These are phyloP conservation scores for Aureobasidium sp. DNA, from an alignment of 2,329 filamentous ascomycete species.

Conservation along the genomic window DNA sequence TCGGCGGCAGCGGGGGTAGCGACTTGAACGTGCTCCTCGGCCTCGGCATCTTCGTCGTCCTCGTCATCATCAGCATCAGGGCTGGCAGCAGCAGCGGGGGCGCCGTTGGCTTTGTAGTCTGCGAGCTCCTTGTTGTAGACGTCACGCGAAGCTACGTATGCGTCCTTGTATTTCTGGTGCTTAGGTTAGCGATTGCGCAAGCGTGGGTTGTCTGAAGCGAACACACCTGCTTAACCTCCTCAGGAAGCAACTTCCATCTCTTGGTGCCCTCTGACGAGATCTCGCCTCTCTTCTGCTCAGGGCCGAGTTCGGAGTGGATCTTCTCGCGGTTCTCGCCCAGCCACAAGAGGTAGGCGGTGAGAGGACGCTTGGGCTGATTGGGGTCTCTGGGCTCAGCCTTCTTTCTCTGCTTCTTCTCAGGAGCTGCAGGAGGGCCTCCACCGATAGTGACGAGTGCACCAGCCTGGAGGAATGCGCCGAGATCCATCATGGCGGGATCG, in stretches of 20 bases:
- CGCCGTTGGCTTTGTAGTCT: constrained; percentile 46
- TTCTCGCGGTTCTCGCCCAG: constrained; percentile 79
- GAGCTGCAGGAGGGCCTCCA: constrained; percentile 15
- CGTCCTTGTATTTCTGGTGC: constrained; percentile 44
- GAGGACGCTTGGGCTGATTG: constrained; percentile 85
- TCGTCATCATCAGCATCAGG: constrained; percentile 29
- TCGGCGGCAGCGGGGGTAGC: constrained; percentile 8
- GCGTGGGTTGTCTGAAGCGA: neutral
- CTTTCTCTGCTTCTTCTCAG: constrained; percentile 26
- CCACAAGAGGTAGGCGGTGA: constrained; percentile 93
- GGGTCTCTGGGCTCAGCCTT: constrained; percentile 58
- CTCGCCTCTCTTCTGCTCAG: constrained; percentile 58
- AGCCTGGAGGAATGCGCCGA: constrained; percentile 6
- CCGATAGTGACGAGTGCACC: constrained; percentile 11
- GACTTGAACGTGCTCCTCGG: neutral
- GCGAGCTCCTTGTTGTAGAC: constrained; percentile 48
- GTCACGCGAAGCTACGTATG: constrained; percentile 51
- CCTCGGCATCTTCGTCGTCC: constrained; percentile 22
- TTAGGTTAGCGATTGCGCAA: neutral
- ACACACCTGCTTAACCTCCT: constrained; percentile 59
- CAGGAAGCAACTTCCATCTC: constrained; percentile 72
- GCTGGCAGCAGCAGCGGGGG: constrained; percentile 32
- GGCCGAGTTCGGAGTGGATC: constrained; percentile 59
- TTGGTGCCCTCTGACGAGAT: constrained; percentile 81
- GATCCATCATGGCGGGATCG: constrained; percentile 18